Evolutionary conservation across 352 stramenopile species (phyloP).

Genomic region (Phytophthora uliginosa): DNA sequence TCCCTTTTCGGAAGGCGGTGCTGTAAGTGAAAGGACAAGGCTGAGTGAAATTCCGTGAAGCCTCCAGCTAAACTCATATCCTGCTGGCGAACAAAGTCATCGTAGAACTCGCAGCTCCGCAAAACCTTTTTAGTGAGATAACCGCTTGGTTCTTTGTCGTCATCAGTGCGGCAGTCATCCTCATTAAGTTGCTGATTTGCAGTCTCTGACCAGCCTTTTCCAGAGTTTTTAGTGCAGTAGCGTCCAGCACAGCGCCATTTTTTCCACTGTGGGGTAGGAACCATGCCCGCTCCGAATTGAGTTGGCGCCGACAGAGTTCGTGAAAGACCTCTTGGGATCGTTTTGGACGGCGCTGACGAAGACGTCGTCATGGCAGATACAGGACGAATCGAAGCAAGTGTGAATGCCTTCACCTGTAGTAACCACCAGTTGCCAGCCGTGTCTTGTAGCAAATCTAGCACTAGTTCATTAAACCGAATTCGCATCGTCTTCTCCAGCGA

Average conservation of each 20-base stretch:
- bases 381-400: conserved; percentile 32
- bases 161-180: neutral
- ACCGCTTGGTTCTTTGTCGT: conserved; percentile 41
- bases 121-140: conserved; percentile 77
- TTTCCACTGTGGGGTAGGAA: conserved; percentile 31
- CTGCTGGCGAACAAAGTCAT: conserved; percentile 46
- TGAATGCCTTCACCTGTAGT: conserved; percentile 79
- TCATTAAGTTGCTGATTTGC: conserved; percentile 17
- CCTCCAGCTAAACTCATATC: conserved; percentile 61
- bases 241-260: conserved; percentile 65
- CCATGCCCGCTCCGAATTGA: conserved; percentile 35
- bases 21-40: conserved; percentile 67
- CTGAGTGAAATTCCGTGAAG: conserved; percentile 44
- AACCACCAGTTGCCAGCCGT: conserved; percentile 65
- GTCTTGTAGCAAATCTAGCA: conserved; percentile 71
- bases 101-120: conserved; percentile 75
- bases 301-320: conserved; percentile 62
- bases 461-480: conserved; percentile 56
- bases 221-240: conserved; percentile 32
- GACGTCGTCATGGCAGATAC: conserved; percentile 18
- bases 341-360: neutral
- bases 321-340: neutral
- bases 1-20: conserved; percentile 64
- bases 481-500: conserved; percentile 51
- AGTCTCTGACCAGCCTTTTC: neutral